phyloP scores from a whole-genome alignment of 1,284 basidiomycete species.

The Bjerkandera adusta region DNA sequence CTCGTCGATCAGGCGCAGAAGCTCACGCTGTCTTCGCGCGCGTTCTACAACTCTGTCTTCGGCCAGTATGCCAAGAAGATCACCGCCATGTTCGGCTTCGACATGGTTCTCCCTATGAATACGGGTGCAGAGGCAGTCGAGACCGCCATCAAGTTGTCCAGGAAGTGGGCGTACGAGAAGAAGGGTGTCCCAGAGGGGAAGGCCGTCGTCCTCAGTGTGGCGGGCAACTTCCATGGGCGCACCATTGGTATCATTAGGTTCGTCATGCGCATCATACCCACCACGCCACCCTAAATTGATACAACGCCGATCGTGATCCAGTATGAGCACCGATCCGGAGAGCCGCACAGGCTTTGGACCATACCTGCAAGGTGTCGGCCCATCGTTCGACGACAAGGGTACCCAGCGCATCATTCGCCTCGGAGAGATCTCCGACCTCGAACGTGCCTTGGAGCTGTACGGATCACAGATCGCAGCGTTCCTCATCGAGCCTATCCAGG shows the following conservation, averaged over 20 bases:
- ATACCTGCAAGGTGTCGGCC: conserved; percentile 85
- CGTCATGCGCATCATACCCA: conserved; percentile 21
- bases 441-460: conserved; percentile 78
- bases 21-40: conserved; percentile 92
- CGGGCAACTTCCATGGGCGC: conserved; percentile 95
- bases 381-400: conserved; percentile 57
- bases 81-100: conserved; percentile 84
- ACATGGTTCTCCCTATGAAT: conserved; percentile 99
- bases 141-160: conserved; percentile 80
- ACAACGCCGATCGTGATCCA: conserved; percentile 29
- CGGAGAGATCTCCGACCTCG: conserved; percentile 81
- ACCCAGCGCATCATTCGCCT: conserved; percentile 69
- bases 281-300: conserved; percentile 2
- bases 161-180: conserved; percentile 91
- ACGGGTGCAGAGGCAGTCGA: conserved; percentile 98
- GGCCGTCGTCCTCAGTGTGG: conserved; percentile 86
- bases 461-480: conserved; percentile 90
- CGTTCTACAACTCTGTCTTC: conserved; percentile 94
- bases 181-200: conserved; percentile 84
- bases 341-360: conserved; percentile 89
- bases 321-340: conserved; percentile 96
- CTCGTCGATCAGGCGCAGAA: conserved; percentile 86
- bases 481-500: conserved; percentile 97
- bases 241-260: conserved; percentile 87
- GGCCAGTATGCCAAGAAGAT: conserved; percentile 88